Percentiles rank a stretch among this genome's conserved stretches.
Evolutionary conservation across 148 eudicot species (phyloP).

Genomic region (Chenopodium formosanum): DNA sequence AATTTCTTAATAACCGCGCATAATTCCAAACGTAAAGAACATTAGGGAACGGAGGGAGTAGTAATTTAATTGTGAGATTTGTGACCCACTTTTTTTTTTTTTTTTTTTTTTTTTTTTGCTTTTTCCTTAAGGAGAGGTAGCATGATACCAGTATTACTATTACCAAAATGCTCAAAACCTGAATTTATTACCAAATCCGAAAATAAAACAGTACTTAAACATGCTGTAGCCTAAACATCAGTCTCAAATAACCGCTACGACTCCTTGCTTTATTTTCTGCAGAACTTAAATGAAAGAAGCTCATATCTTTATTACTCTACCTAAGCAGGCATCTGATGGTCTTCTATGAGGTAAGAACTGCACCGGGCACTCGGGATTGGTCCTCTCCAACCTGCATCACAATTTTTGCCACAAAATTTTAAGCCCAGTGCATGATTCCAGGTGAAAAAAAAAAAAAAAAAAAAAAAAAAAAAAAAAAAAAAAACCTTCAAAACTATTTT

Average conservation of each 20-base stretch:
- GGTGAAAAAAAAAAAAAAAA: not conserved
- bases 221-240: not conserved
- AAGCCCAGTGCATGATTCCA: not conserved
- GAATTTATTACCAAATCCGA: not conserved
- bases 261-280: not conserved
- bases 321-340: slow-evolving; percentile 85
- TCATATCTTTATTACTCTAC: slow-evolving; percentile 38
- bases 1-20: too few relatives aligned
- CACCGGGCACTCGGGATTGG: slow-evolving; percentile 48
- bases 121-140: not conserved
- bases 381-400: slow-evolving; percentile 59
- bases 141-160: not conserved
- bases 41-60: too few relatives aligned
- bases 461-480: not conserved
- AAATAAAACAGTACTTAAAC: not conserved
- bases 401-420: not conserved
- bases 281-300: not conserved
- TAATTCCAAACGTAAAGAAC: too few relatives aligned
- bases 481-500: not conserved
- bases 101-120: too few relatives aligned
- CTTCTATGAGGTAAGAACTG: slow-evolving; percentile 77
- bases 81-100: not conserved
- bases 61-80: too few relatives aligned
- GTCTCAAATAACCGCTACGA: not conserved
- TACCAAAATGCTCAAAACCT: not conserved